A percentile compares a stretch with the other conserved stretches of the same genome.
Evolutionary conservation across 179 eudicot genomes (phyloP).

Genomic region (Monotropa hypopitys): DNA sequence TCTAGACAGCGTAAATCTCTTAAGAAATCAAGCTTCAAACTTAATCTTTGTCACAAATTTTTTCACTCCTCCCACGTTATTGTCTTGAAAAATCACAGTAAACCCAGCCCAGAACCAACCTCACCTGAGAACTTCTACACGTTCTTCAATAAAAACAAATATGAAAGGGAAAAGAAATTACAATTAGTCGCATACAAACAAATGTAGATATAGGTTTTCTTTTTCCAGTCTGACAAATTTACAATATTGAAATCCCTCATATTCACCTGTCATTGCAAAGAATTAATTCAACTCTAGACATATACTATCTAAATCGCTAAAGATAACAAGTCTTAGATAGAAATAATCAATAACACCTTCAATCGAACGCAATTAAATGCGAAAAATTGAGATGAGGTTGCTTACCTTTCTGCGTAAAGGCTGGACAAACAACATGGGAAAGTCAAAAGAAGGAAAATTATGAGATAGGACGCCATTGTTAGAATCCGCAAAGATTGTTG

Average conservation of each 20-base stretch:
- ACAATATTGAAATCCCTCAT: neutral
- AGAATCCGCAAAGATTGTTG: neutral
- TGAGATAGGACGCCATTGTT: constrained; percentile 26
- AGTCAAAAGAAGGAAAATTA: constrained; percentile 19
- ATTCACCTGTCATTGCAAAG: neutral
- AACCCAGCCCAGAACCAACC: neutral
- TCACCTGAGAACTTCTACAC: neutral
- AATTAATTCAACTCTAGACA: neutral
- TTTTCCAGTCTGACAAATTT: neutral
- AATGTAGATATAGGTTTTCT: neutral
- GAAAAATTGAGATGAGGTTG: constrained; percentile 4
- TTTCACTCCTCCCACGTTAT: neutral
- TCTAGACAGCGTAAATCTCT: neutral
- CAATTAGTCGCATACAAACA: neutral
- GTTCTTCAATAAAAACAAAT: neutral
- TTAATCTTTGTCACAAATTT: too few relatives aligned
- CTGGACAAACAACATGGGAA: constrained; percentile 9
- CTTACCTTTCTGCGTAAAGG: constrained; percentile 32
- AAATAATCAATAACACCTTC: neutral
- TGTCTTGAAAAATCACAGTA: neutral
- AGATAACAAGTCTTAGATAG: neutral
- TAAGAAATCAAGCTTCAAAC: neutral
- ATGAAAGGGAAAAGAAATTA: neutral
- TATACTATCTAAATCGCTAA: neutral
- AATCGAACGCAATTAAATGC: neutral